phyloP scores from a whole-genome alignment of 139 green algal species.

The Chlamydomonas sphaeroides region DNA sequence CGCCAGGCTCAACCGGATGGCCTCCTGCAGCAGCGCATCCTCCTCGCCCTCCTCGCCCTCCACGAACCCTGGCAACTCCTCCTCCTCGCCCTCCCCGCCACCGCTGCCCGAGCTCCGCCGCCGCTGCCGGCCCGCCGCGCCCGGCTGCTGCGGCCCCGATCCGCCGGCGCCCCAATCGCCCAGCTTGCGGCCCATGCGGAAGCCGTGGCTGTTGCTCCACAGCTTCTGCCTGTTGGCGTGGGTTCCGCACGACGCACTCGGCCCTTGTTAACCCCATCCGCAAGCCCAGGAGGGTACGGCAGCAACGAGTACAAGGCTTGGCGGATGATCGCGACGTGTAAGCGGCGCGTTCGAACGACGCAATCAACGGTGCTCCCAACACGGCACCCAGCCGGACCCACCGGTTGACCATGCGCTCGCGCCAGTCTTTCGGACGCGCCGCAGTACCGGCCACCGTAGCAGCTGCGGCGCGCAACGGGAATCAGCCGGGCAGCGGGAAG shows the following conservation, averaged over 20 bases:
- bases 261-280: no score
- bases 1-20: constrained; percentile 70
- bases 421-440: constrained; percentile 61
- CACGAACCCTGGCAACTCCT: not conserved
- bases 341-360: no score
- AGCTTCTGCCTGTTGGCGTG: no score
- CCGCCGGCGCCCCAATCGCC: constrained; percentile 74
- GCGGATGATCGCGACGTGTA: no score
- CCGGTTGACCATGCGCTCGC: constrained; percentile 69
- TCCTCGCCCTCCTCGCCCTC: constrained; percentile 54
- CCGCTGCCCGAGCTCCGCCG: not conserved
- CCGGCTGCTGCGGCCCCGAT: not conserved
- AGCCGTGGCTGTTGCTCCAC: constrained; percentile 87
- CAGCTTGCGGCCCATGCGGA: constrained; percentile 88
- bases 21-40: constrained; percentile 76
- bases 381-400: no score
- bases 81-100: not conserved
- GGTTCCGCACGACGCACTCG: no score
- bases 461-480: not conserved
- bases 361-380: no score
- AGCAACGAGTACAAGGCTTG: no score
- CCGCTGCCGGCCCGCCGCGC: not conserved
- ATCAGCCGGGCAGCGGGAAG: no score
- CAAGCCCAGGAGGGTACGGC: no score
- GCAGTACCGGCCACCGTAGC: constrained; percentile 3